A percentile compares a stretch with the other conserved stretches of the same genome.
These are phyloP conservation scores for Fusarium coffeatum DNA, from an alignment of 2,329 filamentous ascomycete species.

Conservation along the genomic window DNA sequence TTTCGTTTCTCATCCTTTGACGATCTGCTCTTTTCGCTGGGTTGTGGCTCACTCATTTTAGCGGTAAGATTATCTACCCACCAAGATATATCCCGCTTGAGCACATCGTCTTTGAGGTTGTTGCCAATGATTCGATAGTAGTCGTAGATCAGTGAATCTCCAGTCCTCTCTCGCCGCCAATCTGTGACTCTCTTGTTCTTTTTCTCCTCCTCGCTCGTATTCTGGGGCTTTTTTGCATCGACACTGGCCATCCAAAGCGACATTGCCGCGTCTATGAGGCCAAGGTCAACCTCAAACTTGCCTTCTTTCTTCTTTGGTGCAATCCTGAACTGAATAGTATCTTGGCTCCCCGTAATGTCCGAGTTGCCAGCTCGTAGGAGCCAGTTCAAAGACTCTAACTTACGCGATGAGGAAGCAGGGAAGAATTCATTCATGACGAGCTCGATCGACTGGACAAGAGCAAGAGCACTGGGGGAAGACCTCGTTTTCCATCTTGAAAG, in stretches of 20 bases:
- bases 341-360: rapidly evolving
- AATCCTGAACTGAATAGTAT: background rate
- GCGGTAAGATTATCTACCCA: background rate
- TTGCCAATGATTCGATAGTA: background rate
- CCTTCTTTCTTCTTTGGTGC: rapidly evolving
- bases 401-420: too few relatives aligned
- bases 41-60: too few relatives aligned
- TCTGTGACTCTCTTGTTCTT: background rate
- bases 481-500: background rate
- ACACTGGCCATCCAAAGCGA: background rate
- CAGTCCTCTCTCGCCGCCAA: background rate
- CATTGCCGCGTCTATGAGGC: background rate
- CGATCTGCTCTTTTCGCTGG: too few relatives aligned
- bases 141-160: background rate
- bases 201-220: rapidly evolving
- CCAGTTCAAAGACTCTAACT: too few relatives aligned
- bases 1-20: background rate
- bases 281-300: background rate
- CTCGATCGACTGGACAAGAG: background rate
- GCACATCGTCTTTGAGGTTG: background rate
- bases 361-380: too few relatives aligned
- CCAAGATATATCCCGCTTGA: background rate
- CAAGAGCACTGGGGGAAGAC: background rate
- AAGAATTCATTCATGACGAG: background rate
- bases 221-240: rapidly evolving